Percentiles rank a stretch among this genome's conserved stretches.
phyloP scores from a whole-genome alignment of 75 land plant genomes.

The Selaginella moellendorffii region DNA sequence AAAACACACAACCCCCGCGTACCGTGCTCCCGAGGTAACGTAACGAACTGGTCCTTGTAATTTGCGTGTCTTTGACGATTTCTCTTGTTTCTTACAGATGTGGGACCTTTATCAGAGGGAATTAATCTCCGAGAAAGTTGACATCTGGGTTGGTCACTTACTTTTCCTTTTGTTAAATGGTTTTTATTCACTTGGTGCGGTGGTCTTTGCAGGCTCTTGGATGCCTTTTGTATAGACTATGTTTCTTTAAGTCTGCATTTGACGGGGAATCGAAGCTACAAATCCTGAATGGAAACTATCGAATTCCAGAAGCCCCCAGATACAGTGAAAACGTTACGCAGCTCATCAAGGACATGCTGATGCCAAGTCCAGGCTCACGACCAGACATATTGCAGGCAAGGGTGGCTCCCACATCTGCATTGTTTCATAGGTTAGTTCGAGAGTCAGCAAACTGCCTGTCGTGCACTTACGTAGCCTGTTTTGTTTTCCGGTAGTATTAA shows the following conservation, averaged over 20 bases:
- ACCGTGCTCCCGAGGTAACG: constrained; percentile 91
- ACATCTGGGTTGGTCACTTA: constrained; percentile 74
- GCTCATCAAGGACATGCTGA: constrained; percentile 82
- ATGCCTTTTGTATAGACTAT: constrained; percentile 74
- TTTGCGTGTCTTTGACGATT: background rate
- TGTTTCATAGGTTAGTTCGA: constrained; percentile 94
- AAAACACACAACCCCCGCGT: constrained; percentile 96
- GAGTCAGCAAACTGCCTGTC: constrained; percentile 15
- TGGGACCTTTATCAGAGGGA: constrained; percentile 92
- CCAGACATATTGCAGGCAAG: constrained; percentile 99
- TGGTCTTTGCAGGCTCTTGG: constrained; percentile 72
- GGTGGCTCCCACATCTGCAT: constrained; percentile 85
- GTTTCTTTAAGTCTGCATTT: constrained; percentile 87
- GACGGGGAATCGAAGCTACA: constrained; percentile 99
- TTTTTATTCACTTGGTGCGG: background rate
- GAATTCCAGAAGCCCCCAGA: constrained; percentile 79
- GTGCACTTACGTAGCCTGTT: background rate
- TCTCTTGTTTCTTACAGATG: constrained; percentile 43
- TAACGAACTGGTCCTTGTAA: background rate
- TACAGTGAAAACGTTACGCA: constrained; percentile 46
- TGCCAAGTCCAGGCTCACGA: constrained; percentile 59
- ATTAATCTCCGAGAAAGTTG: constrained; percentile 87
- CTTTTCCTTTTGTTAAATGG: background rate
- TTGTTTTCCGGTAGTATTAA: too few species aligned
- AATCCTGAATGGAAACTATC: constrained; percentile 88